These are phyloP conservation scores for Scleroderma citrinum DNA, from an alignment of 768 basidiomycete genomes.

Conservation along the genomic window DNA sequence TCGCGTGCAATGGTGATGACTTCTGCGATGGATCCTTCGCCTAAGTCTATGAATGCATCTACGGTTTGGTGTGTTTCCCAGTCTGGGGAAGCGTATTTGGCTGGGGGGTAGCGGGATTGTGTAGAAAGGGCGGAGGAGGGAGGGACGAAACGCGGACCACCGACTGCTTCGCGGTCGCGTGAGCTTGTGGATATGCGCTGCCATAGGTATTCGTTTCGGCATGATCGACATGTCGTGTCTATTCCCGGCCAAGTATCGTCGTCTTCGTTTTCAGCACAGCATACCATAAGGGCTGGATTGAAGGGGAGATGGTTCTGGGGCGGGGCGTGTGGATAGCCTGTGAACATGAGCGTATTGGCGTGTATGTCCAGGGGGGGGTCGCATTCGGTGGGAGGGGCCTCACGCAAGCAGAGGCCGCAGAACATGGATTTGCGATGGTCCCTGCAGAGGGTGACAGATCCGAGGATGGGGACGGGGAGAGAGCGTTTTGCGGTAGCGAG, in stretches of 20 bases:
- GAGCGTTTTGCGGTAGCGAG: slow-evolving; percentile 46
- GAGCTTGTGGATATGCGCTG: slow-evolving; percentile 42
- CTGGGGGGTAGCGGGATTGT: slow-evolving; percentile 16
- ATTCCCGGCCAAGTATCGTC: slow-evolving; percentile 59
- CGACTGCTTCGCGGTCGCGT: slow-evolving; percentile 52
- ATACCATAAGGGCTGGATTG: slow-evolving; percentile 33
- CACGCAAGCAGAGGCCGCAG: slow-evolving; percentile 67
- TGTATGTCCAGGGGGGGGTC: slow-evolving; percentile 32
- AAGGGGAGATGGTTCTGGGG: no score
- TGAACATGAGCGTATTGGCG: slow-evolving; percentile 26
- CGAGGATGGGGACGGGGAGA: slow-evolving; percentile 37
- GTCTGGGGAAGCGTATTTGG: slow-evolving; percentile 35
- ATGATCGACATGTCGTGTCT: slow-evolving; percentile 62
- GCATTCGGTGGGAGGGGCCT: slow-evolving; percentile 42
- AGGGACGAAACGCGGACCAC: slow-evolving; percentile 35
- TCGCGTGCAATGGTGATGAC: slow-evolving; percentile 59
- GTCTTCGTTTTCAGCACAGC: slow-evolving; percentile 67
- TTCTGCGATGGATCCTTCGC: slow-evolving; percentile 60
- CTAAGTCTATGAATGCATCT: slow-evolving; percentile 68
- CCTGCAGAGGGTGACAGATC: slow-evolving; percentile 48
- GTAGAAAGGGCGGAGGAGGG: slow-evolving; percentile 9
- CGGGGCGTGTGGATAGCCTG: no score
- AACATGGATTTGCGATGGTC: slow-evolving; percentile 60
- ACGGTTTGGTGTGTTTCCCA: slow-evolving; percentile 66
- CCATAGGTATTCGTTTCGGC: slow-evolving; percentile 64